These are phyloP conservation scores for Botrytis elliptica DNA, from an alignment of 2,329 filamentous ascomycete genomes.

Conservation along the genomic window DNA sequence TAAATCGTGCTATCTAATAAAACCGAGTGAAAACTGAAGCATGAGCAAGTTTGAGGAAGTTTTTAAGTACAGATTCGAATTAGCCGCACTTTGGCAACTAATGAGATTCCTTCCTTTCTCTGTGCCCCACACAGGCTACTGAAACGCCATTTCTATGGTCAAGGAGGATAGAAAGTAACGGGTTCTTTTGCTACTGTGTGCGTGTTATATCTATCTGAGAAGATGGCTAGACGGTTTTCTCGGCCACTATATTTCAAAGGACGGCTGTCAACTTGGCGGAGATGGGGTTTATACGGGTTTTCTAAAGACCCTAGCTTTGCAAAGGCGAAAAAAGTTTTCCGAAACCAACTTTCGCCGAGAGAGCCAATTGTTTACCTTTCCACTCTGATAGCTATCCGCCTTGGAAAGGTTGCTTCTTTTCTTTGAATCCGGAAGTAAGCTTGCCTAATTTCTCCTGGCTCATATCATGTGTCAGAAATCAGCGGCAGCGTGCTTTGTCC, in stretches of 20 bases:
- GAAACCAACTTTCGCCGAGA: not conserved
- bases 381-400: not conserved
- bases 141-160: rapidly evolving
- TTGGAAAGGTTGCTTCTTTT: rapidly evolving
- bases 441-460: too few relatives aligned
- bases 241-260: not conserved
- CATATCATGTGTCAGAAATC: not conserved
- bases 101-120: not conserved
- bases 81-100: not conserved
- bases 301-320: not conserved
- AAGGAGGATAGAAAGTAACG: rapidly evolving
- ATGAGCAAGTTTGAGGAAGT: not conserved
- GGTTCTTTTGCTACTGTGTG: not conserved
- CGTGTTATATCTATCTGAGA: not conserved
- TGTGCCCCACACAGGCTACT: not conserved
- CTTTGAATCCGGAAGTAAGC: not conserved
- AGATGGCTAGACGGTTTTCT: not conserved
- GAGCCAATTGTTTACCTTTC: not conserved
- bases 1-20: not conserved
- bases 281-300: not conserved
- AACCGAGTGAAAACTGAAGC: not conserved
- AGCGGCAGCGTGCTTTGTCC: not conserved
- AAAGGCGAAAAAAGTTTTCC: not conserved
- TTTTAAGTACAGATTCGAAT: not conserved
- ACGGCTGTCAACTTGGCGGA: not conserved